Base-by-base conservation (phyloP, 2,329 filamentous ascomycete species). In the Hypomyces rosellus region DNA sequence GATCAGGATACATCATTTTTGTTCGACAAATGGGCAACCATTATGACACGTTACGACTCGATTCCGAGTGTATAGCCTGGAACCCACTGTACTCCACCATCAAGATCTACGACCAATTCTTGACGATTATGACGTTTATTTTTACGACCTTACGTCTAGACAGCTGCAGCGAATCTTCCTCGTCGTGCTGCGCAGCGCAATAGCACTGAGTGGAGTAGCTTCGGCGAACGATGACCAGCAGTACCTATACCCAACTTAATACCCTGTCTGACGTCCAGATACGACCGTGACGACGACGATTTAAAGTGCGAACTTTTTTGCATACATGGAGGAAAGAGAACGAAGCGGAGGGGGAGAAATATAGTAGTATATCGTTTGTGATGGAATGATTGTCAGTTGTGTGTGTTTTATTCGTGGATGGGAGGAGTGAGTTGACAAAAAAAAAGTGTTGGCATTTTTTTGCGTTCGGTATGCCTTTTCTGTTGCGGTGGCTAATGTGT, bases 131-230 rank as follows among this genome's bases (percentile, higher is more conserved):
- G 68, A 71, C 66, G 67, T 66, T 70, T 70, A 53, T 50, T 70
- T 67, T 72, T 65, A 72, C 66, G 69, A 72, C 66, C 45, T 70
- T 65, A 72, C 65, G 69, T 72, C 69, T 71, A 72, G 69, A 72
- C 68, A 70, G 66, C 66, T 65, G 65, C 61, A 63, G 62, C 61
- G 59, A 61, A 66, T 60, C 60, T 55, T 62, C 55, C 57, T 61
- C 56, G 55, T 56, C 55, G 61, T 58, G 56, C 61, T 62, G 61
- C 62, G 56, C 58, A 58, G 57, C 56, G 53, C 56, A 57, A 56
- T 60, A 58, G 61, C 63, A 51, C 60, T 59, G 59, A 58, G 55
- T 55, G 57, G 59, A 59, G 62, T 62, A 62, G 64, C 63, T 59
- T 64, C 62, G 62, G 66, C 64, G 59, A 30, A 66, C 60, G 63